Evolutionary conservation across 352 stramenopile genomes (phyloP), one percentile per base, ranked within the genome.

Genomic region (Pythium monospermum): DNA sequence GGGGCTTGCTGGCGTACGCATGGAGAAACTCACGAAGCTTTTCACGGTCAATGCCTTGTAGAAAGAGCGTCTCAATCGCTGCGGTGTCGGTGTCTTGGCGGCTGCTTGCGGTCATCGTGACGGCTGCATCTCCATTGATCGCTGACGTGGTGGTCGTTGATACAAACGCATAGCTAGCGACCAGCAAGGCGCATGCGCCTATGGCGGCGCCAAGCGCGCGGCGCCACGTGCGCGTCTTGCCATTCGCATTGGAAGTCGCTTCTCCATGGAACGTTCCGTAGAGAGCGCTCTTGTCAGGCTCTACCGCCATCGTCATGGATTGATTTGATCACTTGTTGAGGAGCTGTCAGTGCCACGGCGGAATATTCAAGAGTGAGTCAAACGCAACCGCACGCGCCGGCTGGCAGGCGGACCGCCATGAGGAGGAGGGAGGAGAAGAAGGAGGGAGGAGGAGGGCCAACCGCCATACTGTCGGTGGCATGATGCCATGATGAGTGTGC

Each of bases 251-350:
- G 2, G 19, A 15, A 23, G 18, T 16, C 15, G 19, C 30, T 38
- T 50, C 49, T 11, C 52, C 63, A 38, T 73, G 56, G 54, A 79
- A 79, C 3, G 69, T 79, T 40, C 66, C 69, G 57, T 79, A 79
- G 52, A 58, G 59, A 12, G 74, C 64, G 21, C 49, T 52, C 7
- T 35, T 35, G 30, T 35, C 30, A 13, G 30, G 8, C 30, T 35
- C 30, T 13, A 35, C n/a, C n/a, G n/a, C n/a, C n/a, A n/a, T n/a
- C n/a, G n/a, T n/a, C n/a, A n/a, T n/a, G n/a, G n/a, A n/a, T n/a
- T n/a, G n/a, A n/a, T n/a, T n/a, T 22, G 36, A 21, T 22, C 8
- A 19, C 60, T 23, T 36, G 19, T 15, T 35, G 33, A 19, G 15
- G n/a, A n/a, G n/a, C n/a, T n/a, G n/a, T n/a, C n/a, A n/a, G n/a